Conservation (phyloP, 208 protist species). For the Trypanosoma caninum region DNA sequence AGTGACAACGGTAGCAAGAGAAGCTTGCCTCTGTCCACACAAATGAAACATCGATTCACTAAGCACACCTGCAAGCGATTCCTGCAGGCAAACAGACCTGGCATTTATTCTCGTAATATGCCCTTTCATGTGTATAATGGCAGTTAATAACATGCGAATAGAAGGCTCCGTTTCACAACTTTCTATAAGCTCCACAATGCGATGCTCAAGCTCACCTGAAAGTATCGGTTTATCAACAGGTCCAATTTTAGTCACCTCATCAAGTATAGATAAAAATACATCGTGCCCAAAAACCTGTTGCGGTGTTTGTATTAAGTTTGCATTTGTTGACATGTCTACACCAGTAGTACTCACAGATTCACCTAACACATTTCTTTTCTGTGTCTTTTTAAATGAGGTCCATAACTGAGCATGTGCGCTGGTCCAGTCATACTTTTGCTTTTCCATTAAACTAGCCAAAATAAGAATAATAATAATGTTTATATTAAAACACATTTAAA, state of each 20-base stretch:
- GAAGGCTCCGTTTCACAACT: not conserved
- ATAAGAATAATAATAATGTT: not conserved
- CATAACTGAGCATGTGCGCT: constrained; percentile 45
- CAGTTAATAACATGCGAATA: constrained; percentile 15
- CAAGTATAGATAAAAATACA: constrained; percentile 10
- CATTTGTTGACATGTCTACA: not conserved
- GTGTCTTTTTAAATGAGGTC: constrained; percentile 31
- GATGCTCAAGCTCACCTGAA: constrained; percentile 15
- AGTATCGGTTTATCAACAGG: constrained; percentile 17
- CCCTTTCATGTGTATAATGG: constrained; percentile 25
- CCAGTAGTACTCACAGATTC: not conserved
- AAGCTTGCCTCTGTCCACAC: constrained; percentile 1
- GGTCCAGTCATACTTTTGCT: constrained; percentile 32
- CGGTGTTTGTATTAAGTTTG: not conserved
- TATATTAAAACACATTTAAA: not conserved
- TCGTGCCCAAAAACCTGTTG: not conserved
- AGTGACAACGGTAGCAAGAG: too few relatives aligned
- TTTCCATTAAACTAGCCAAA: constrained; percentile 20
- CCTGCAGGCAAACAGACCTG: constrained; percentile 4
- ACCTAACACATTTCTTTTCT: not conserved
- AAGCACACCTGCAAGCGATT: constrained; percentile 11
- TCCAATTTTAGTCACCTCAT: constrained; percentile 9
- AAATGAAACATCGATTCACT: constrained; percentile 29
- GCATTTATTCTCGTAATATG: constrained; percentile 6
- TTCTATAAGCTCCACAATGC: constrained; percentile 17